Percentiles rank a stretch among this genome's conserved stretches.
These are phyloP conservation scores for Leccinellum rugosiceps DNA, from an alignment of 768 basidiomycete species.

Conservation along the genomic window DNA sequence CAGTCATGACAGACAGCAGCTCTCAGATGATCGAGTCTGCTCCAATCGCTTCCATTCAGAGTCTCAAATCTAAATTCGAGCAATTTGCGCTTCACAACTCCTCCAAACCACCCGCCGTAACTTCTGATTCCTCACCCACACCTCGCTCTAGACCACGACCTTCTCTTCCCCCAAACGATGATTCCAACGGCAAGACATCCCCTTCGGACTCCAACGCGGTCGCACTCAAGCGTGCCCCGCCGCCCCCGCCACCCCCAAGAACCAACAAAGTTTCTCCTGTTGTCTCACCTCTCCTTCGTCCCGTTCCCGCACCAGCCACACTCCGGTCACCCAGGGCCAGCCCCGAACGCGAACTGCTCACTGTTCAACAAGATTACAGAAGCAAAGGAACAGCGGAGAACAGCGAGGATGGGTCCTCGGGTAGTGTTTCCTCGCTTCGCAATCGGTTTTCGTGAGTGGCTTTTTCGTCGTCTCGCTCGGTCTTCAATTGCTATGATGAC, in stretches of 20 bases:
- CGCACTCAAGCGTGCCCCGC: constrained; percentile 49
- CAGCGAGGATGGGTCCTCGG: constrained; percentile 12
- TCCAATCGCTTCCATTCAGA: constrained; percentile 63
- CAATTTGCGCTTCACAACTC: constrained; percentile 50
- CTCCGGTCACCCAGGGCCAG: constrained; percentile 20
- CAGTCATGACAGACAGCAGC: constrained; percentile 10
- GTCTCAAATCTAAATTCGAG: constrained; percentile 68
- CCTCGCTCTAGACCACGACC: constrained; percentile 44
- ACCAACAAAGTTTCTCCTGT: constrained; percentile 38
- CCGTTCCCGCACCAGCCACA: constrained; percentile 40
- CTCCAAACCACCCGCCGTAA: constrained; percentile 13
- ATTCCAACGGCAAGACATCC: constrained; percentile 40
- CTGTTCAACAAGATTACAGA: background rate
- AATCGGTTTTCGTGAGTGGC: constrained; percentile 49
- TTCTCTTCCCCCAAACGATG: constrained; percentile 15
- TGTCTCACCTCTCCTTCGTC: constrained; percentile 50
- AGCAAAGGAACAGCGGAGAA: constrained; percentile 7
- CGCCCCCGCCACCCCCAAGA: constrained; percentile 50
- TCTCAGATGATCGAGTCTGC: constrained; percentile 45
- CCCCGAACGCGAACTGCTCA: constrained; percentile 13
- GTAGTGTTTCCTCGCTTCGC: constrained; percentile 41
- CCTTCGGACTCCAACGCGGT: constrained; percentile 49
- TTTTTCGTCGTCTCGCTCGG: background rate
- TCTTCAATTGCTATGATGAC: background rate
- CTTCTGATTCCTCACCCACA: constrained; percentile 30